Percentiles rank a stretch among this genome's conserved stretches.
Evolutionary conservation across 371 early-diverging fungal species (phyloP).

Genomic region (Mortierella sp.): DNA sequence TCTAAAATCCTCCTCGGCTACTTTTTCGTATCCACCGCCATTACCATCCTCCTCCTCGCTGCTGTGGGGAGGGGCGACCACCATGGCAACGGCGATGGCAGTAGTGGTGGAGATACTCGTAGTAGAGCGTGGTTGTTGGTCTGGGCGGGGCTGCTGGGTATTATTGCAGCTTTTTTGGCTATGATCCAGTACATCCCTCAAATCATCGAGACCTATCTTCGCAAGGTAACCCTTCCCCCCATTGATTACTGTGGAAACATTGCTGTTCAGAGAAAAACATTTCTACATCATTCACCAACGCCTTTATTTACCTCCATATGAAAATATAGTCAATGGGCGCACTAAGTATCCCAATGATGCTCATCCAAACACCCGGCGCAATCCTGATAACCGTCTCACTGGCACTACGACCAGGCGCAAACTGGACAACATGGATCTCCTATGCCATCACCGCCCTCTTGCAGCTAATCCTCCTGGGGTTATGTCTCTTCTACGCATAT

Average conservation of each 20-base stretch:
- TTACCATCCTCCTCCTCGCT: conserved; percentile 66
- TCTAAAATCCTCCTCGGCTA: conserved; percentile 68
- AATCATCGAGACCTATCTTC: conserved; percentile 83
- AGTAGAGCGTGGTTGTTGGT: conserved; percentile 62
- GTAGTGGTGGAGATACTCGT: conserved; percentile 13
- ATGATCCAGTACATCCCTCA: conserved; percentile 95
- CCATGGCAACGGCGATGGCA: neutral
- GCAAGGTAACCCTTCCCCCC: conserved; percentile 62
- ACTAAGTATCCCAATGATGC: conserved; percentile 93
- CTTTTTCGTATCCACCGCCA: conserved; percentile 65
- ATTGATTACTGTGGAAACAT: too few relatives aligned
- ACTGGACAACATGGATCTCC: conserved; percentile 94
- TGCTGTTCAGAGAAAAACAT: too few relatives aligned
- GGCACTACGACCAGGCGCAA: conserved; percentile 84
- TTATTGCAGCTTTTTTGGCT: conserved; percentile 80
- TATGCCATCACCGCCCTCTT: conserved; percentile 85
- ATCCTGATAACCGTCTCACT: conserved; percentile 88
- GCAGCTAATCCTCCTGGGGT: conserved; percentile 84
- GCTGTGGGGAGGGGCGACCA: conserved; percentile 63
- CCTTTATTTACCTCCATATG: too few relatives aligned
- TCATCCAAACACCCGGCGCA: conserved; percentile 88
- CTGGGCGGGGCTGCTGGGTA: conserved; percentile 89
- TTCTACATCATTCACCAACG: neutral
- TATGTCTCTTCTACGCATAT: conserved; percentile 79
- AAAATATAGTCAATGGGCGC: conserved; percentile 85